Evolutionary conservation across 805 yeast genomes (phyloP), one percentile per base, ranked within the genome.

Genomic region (Lachancea mirantina): DNA sequence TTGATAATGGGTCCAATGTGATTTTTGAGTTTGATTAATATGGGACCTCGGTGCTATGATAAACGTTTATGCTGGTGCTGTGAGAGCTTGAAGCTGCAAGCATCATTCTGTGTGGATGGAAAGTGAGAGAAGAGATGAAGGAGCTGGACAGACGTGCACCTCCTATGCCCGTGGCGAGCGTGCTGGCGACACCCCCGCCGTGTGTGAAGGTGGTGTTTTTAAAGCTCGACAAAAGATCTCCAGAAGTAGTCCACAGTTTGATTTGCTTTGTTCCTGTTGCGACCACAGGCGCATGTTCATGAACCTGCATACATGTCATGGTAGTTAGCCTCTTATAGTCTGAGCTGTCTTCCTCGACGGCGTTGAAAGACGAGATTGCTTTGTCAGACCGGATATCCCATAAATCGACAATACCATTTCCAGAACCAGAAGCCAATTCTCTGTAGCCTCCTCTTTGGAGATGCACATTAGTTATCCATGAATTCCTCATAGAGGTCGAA

Each of bases 371-470:
- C 5, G 70, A 61, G 2, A 89, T 83, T 0, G 96, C 89, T 7
- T 74, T 74, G 34, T 74, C 71, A 22, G 65, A 54, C 39, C 98
- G 67, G 19, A 92, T 79, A 59, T 92, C 98, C 97, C 97, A 92
- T 16, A 92, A 55, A 36, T 79, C 82, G 3, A 92, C 81, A 27
- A 68, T 64, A 2, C 98, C 96, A 49, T 84, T 92, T 0, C 82
- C 62, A 6, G 81, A 70, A 0, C 94, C 97, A 42, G 89, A 77
- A 2, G 81, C 80, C 28, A 92, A 67, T 52, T 92, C 98, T 36
- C 98, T 68, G 47, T 76, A 75, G 0, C 98, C 98, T 23, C 98
- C 98, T 47, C 98, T 70, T 63, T 92, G 98, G 94, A 92, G 81
- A 49, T 84, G 95, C 7, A 88, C 77, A 45, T 82, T 84, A 28